Conservation (phyloP, 352 stramenopile genomes). For the Globisporangium okanoganense region DNA sequence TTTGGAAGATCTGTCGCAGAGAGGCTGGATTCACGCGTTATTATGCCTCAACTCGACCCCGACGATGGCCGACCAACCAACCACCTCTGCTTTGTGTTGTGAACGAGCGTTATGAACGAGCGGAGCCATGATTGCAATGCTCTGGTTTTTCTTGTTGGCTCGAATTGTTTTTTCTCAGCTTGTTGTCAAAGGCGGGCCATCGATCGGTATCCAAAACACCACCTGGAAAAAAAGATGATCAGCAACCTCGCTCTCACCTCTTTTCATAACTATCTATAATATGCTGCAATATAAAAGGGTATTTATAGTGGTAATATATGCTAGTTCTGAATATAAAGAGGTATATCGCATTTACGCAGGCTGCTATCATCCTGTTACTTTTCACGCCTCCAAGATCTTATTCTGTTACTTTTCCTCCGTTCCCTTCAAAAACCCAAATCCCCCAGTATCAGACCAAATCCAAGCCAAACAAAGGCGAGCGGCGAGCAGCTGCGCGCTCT, state of each 20-base stretch:
- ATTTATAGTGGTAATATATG: too few species aligned
- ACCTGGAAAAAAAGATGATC: not conserved
- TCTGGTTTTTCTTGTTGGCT: not conserved
- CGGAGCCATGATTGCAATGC: too few species aligned
- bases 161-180: not conserved
- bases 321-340: not conserved
- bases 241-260: not conserved
- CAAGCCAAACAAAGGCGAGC: not conserved
- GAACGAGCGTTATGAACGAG: too few species aligned
- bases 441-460: not conserved
- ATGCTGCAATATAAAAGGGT: too few species aligned
- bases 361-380: not conserved
- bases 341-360: not conserved
- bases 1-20: not conserved
- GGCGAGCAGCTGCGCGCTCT: conserved; percentile 6
- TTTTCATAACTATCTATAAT: not conserved
- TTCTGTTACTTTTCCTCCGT: not conserved
- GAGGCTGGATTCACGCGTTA: not conserved
- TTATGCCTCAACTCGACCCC: too few species aligned
- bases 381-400: not conserved
- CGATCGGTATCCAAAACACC: not conserved
- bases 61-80: too few species aligned
- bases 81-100: not conserved
- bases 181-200: not conserved
- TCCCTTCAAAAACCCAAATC: conserved; percentile 5